Percentiles rank a stretch among this genome's conserved stretches.
These are phyloP conservation scores for Cercospora beticola DNA, from an alignment of 2,329 filamentous ascomycete species.

Conservation along the genomic window DNA sequence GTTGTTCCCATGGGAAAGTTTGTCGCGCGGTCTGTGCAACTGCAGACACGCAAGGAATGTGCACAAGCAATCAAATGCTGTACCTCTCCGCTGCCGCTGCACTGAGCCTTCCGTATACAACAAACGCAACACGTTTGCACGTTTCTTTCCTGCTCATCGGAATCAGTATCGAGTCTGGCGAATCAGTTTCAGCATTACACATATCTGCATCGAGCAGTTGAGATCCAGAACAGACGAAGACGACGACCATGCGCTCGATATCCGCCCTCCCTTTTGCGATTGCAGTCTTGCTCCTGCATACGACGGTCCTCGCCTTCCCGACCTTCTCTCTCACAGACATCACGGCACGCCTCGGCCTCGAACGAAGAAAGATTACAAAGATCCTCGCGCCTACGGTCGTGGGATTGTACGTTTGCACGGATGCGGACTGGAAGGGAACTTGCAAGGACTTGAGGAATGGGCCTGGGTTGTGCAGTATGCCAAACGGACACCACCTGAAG, in stretches of 20 bases:
- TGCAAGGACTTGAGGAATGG: conserved; percentile 21
- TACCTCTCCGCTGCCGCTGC: background rate
- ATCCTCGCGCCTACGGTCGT: conserved; percentile 23
- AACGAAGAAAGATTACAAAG: conserved; percentile 15
- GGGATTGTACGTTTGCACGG: conserved; percentile 25
- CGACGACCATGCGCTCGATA: conserved; percentile 4
- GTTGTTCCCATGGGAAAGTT: conserved; percentile 1
- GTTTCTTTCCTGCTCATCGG: background rate
- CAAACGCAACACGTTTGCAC: background rate
- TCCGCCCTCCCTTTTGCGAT: conserved; percentile 9
- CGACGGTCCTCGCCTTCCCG: conserved; percentile 10
- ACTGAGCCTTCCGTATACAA: background rate
- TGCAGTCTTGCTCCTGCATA: conserved; percentile 8
- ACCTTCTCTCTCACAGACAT: background rate
- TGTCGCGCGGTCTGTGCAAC: conserved; percentile 11
- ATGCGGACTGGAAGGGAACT: conserved; percentile 20
- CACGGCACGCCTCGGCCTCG: background rate
- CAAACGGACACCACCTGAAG: background rate
- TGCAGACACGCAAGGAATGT: conserved; percentile 9
- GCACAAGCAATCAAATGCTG: conserved; percentile 3
- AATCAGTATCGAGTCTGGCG: background rate
- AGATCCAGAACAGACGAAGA: no score
- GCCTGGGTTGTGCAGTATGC: conserved; percentile 27
- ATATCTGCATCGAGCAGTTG: background rate
- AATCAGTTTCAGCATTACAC: background rate